Conservation (phyloP, 2,329 filamentous ascomycete genomes). For the Xylariaceae sp. region DNA sequence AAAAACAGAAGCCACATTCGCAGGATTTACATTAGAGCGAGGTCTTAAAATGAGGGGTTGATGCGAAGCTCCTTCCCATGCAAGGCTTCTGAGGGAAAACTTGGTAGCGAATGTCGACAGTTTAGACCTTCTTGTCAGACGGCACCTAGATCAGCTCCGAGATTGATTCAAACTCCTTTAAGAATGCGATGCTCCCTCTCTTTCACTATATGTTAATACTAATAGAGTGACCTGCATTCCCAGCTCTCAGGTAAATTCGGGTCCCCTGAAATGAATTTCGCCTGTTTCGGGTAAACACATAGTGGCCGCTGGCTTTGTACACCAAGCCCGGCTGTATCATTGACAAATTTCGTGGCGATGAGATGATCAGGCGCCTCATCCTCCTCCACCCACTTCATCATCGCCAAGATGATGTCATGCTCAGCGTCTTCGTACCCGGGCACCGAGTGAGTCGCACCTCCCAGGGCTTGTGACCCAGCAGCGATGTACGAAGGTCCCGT, state of each 20-base stretch:
- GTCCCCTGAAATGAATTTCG: constrained; percentile 25
- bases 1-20: too few relatives aligned
- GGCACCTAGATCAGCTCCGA: too few relatives aligned
- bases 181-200: too few relatives aligned
- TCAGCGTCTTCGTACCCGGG: constrained; percentile 34
- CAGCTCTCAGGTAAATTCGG: constrained; percentile 20
- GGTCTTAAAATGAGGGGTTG: too few relatives aligned
- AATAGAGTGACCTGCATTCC: constrained; percentile 24
- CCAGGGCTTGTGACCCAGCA: constrained; percentile 26
- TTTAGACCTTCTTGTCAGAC: too few relatives aligned
- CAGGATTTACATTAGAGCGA: too few relatives aligned
- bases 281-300: constrained; percentile 27
- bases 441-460: constrained; percentile 28
- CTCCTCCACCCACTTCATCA: constrained; percentile 37
- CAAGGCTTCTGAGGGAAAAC: too few relatives aligned
- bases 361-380: constrained; percentile 24
- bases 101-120: too few relatives aligned
- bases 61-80: too few relatives aligned
- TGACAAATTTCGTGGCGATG: constrained; percentile 29
- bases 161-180: too few relatives aligned
- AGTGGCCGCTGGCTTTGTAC: constrained; percentile 26
- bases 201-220: neutral
- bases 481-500: constrained; percentile 34
- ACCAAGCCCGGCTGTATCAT: constrained; percentile 19
- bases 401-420: constrained; percentile 34